Conservation (phyloP, 164 flowering plant species). For the Stephania cephalantha region DNA sequence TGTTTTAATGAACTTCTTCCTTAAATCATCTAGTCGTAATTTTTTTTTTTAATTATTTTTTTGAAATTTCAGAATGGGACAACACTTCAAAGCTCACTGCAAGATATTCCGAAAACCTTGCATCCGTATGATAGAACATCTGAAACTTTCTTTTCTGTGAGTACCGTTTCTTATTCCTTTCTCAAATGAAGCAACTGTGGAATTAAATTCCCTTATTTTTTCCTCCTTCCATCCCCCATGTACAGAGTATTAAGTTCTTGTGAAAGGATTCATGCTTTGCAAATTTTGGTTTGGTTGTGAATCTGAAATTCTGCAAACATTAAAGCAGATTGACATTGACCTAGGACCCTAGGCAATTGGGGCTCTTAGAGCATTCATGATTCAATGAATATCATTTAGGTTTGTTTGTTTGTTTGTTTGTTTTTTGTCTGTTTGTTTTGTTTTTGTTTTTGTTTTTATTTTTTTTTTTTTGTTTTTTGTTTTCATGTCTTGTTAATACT, state of each 20-base stretch:
- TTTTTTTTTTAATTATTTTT: neutral
- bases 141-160: slow-evolving; percentile 81
- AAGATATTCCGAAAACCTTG: slow-evolving; percentile 55
- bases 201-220: neutral
- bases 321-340: neutral
- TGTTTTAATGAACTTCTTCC: neutral
- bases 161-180: slow-evolving; percentile 14
- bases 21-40: neutral
- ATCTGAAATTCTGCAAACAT: neutral
- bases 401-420: neutral
- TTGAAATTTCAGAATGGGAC: slow-evolving; percentile 44
- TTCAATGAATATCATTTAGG: too few relatives aligned
- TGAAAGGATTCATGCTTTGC: neutral
- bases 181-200: neutral
- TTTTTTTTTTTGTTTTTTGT: neutral
- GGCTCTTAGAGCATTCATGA: neutral
- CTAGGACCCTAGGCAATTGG: neutral
- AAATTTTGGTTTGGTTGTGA: neutral
- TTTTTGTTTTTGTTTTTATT: neutral
- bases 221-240: neutral
- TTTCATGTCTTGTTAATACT: neutral
- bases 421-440: neutral
- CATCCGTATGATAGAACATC: slow-evolving; percentile 85
- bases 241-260: neutral
- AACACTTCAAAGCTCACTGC: slow-evolving; percentile 34